These are phyloP conservation scores for Juglanconis sp. DNA, from an alignment of 2,329 filamentous ascomycete genomes.

Conservation along the genomic window DNA sequence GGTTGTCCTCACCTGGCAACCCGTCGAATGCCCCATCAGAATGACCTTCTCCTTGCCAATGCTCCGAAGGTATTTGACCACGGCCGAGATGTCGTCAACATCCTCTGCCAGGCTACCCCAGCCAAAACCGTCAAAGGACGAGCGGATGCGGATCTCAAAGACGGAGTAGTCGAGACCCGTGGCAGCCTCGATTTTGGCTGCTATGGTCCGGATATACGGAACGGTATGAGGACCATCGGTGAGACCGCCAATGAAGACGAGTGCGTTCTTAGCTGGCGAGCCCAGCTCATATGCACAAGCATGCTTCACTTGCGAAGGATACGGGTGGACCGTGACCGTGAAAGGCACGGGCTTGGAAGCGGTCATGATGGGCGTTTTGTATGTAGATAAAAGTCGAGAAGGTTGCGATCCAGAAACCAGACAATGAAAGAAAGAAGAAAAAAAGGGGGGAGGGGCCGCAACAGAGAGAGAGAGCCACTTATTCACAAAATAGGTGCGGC, in stretches of 20 bases:
- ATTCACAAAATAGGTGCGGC: too few species aligned
- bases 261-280: conserved; percentile 42
- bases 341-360: conserved; percentile 13
- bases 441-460: too few species aligned
- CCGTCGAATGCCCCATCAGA: conserved; percentile 57
- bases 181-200: conserved; percentile 37
- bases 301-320: conserved; percentile 21
- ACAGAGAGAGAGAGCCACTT: too few species aligned
- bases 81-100: conserved; percentile 49
- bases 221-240: conserved; percentile 67
- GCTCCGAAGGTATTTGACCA: conserved; percentile 52
- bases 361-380: conserved; percentile 13
- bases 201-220: conserved; percentile 50
- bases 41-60: conserved; percentile 51
- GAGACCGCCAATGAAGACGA: conserved; percentile 70
- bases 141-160: conserved; percentile 55
- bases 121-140: conserved; percentile 52
- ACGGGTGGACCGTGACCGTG: conserved; percentile 26
- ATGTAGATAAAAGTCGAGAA: too few species aligned
- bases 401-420: too few species aligned
- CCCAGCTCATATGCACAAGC: conserved; percentile 26
- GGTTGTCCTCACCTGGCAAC: conserved; percentile 44
- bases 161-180: conserved; percentile 45
- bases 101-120: conserved; percentile 49
- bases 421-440: too few species aligned